phyloP scores from a whole-genome alignment of 129 eudicot species.

The Saussurea involucrata region DNA sequence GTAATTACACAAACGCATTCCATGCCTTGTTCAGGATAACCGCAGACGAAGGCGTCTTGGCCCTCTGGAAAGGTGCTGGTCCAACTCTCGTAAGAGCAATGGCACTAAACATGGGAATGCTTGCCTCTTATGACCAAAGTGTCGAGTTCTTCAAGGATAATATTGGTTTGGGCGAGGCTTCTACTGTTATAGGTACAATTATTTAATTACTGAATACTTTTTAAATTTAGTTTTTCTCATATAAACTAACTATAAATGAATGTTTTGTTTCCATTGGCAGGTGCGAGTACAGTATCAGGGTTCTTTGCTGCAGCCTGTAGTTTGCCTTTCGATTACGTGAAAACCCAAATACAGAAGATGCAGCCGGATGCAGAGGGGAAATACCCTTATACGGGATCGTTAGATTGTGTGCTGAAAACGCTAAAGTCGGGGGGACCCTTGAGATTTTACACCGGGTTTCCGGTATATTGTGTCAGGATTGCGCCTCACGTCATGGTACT shows the following conservation, averaged over 20 bases:
- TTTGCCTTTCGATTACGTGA: constrained; percentile 44
- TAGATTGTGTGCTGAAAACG: constrained; percentile 40
- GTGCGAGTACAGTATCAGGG: constrained; percentile 44
- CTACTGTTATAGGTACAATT: constrained; percentile 26
- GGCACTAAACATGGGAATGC: constrained; percentile 43
- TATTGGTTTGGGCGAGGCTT: constrained; percentile 20
- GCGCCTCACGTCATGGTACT: constrained; percentile 51
- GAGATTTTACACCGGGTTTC: constrained; percentile 43
- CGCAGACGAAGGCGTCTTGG: constrained; percentile 29
- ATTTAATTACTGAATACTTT: no score
- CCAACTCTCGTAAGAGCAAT: constrained; percentile 34
- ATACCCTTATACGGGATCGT: constrained; percentile 40
- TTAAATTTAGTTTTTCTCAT: background rate
- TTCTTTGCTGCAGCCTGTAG: constrained; percentile 47
- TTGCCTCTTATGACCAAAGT: constrained; percentile 34
- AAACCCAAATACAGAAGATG: constrained; percentile 51
- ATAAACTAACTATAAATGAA: no score
- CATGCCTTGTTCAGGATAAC: constrained; percentile 28
- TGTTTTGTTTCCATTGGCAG: constrained; percentile 12
- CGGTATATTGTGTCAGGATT: constrained; percentile 43
- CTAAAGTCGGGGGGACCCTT: constrained; percentile 36
- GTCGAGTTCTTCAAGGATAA: constrained; percentile 26
- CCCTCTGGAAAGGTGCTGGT: constrained; percentile 41
- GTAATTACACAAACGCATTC: constrained; percentile 31
- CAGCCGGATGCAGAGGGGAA: constrained; percentile 41